These are phyloP conservation scores for Trametes versicolor DNA, from an alignment of 1,284 basidiomycete genomes.

Conservation along the genomic window DNA sequence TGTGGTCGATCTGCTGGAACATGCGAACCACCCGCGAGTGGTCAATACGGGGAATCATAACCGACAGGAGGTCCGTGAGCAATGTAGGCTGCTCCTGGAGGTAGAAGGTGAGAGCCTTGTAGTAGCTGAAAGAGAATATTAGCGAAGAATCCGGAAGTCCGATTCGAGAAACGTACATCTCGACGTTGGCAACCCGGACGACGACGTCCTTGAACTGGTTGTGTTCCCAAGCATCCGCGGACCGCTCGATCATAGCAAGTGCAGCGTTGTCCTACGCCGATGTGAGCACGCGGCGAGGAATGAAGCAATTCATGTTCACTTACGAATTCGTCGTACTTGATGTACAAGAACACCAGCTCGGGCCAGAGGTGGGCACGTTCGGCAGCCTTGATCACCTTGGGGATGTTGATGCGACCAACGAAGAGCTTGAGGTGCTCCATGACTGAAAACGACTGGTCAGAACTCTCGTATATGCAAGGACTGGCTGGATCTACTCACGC, in stretches of 20 bases:
- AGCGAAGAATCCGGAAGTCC: slow-evolving; percentile 3
- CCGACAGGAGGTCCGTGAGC: slow-evolving; percentile 92
- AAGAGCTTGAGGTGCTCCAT: slow-evolving; percentile 99
- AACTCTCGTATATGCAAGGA: background rate
- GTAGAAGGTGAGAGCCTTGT: slow-evolving; percentile 90
- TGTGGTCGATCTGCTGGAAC: slow-evolving; percentile 95
- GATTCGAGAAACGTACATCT: slow-evolving; percentile 70
- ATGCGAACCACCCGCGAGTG: slow-evolving; percentile 95
- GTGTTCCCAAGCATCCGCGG: slow-evolving; percentile 98
- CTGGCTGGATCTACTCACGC: slow-evolving; percentile 58
- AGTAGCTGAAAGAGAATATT: slow-evolving; percentile 65
- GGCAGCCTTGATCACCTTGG: slow-evolving; percentile 91
- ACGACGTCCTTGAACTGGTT: slow-evolving; percentile 98
- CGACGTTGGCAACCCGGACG: slow-evolving; percentile 96
- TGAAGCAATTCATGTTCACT: slow-evolving; percentile 42
- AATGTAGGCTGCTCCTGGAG: slow-evolving; percentile 94
- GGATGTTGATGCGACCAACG: slow-evolving; percentile 97
- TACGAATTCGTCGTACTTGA: slow-evolving; percentile 96
- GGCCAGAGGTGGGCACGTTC: slow-evolving; percentile 99
- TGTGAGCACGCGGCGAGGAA: slow-evolving; percentile 17
- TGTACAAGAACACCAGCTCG: slow-evolving; percentile 98
- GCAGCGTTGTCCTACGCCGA: slow-evolving; percentile 87
- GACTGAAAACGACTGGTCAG: slow-evolving; percentile 54
- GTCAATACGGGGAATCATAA: slow-evolving; percentile 93
- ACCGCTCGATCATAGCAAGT: slow-evolving; percentile 97